Percentiles rank a stretch among this genome's conserved stretches.
These are phyloP conservation scores for Boletus edulis DNA, from an alignment of 768 basidiomycete species.

Conservation along the genomic window DNA sequence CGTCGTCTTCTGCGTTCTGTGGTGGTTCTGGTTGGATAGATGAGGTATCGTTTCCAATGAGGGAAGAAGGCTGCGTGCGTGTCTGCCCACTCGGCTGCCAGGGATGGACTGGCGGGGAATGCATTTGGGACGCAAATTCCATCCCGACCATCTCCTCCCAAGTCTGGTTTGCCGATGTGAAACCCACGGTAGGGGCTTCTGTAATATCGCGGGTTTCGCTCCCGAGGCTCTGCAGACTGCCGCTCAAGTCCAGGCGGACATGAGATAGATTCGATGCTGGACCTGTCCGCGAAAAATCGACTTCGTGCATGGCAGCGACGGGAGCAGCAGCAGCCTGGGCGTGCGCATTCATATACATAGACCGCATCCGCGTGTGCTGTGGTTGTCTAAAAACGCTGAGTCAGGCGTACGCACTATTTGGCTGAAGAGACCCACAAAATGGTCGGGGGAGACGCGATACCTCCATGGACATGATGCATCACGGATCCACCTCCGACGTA, in stretches of 20 bases:
- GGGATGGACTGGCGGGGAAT: neutral
- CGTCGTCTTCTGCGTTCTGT: constrained; percentile 3
- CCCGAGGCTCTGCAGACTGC: neutral
- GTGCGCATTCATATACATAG: neutral
- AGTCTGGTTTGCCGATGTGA: neutral
- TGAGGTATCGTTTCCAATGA: neutral
- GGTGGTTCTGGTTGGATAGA: neutral
- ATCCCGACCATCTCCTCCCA: constrained; percentile 8
- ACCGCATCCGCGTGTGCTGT: neutral
- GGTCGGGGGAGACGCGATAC: neutral
- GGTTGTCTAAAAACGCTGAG: constrained; percentile 6
- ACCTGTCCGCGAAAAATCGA: neutral
- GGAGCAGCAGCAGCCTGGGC: neutral
- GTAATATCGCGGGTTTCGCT: neutral
- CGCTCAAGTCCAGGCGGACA: neutral
- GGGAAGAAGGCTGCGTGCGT: neutral
- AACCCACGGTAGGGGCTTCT: neutral
- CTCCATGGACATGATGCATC: neutral
- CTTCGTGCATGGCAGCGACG: neutral
- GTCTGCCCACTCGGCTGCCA: neutral
- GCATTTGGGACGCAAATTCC: neutral
- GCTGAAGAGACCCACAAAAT: neutral
- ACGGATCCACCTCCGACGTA: neutral
- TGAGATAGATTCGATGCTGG: neutral
- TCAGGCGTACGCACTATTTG: neutral